A percentile compares a stretch with the other conserved stretches of the same genome.
These are phyloP conservation scores for Trametes coccinea DNA, from an alignment of 768 basidiomycete species.

Conservation along the genomic window DNA sequence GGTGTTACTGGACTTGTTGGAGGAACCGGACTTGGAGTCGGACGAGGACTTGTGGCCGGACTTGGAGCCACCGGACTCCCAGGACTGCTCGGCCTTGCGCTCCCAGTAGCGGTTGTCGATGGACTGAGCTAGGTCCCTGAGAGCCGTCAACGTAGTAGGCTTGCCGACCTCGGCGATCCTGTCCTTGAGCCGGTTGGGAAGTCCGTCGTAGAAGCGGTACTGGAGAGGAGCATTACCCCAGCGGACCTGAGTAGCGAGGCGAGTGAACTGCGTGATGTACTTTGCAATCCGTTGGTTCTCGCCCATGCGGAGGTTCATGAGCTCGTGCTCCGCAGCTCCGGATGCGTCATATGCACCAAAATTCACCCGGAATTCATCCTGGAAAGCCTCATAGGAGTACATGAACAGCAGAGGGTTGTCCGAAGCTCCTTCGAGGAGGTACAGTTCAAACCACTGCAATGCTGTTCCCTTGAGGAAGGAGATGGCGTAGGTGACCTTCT, in stretches of 20 bases:
- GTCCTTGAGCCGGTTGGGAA: conserved; percentile 18
- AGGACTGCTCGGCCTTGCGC: conserved; percentile 1
- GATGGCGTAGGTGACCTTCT: conserved; percentile 7
- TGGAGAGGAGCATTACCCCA: no score
- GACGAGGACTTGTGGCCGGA: no score
- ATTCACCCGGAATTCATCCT: conserved; percentile 1
- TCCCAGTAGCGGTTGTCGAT: conserved; percentile 23
- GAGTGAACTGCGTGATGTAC: no score
- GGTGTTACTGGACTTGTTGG: no score
- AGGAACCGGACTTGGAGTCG: no score
- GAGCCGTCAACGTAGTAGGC: background rate
- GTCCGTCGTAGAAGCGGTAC: conserved; percentile 12
- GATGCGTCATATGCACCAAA: background rate
- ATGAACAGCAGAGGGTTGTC: background rate
- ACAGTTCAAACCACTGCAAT: no score
- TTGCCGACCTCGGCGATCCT: conserved; percentile 11
- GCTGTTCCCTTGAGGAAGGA: background rate
- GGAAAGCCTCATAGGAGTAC: background rate
- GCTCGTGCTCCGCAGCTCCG: conserved; percentile 2
- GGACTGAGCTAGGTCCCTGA: background rate
- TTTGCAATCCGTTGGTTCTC: conserved; percentile 11
- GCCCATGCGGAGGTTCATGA: background rate
- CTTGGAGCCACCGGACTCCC: no score
- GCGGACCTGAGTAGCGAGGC: no score
- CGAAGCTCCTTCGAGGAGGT: no score